Conservation (phyloP, 75 land plant genomes). For the Azolla pinnata region DNA sequence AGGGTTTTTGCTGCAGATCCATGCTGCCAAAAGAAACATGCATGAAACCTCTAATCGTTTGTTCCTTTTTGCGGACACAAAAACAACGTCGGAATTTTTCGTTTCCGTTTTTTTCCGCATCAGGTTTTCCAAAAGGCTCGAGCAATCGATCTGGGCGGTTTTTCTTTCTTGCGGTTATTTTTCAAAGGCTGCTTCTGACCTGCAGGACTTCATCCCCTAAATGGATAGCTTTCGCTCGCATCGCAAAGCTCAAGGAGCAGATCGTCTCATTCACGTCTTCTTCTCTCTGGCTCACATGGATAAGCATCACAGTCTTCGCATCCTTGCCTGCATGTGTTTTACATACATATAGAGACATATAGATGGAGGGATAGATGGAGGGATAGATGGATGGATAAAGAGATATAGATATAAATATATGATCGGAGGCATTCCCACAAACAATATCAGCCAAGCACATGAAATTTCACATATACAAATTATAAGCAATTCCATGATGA, state of each 20-base stretch:
- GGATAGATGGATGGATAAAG: too few relatives aligned
- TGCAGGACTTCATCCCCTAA: conserved; percentile 31
- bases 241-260: conserved; percentile 66
- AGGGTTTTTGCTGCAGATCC: neutral
- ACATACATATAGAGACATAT: too few relatives aligned
- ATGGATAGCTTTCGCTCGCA: conserved; percentile 50
- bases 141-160: neutral
- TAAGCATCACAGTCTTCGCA: conserved; percentile 77
- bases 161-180: neutral
- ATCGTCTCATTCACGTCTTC: conserved; percentile 64
- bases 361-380: too few relatives aligned
- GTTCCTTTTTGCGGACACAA: neutral
- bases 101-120: too few relatives aligned
- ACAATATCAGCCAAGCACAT: too few relatives aligned
- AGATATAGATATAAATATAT: too few relatives aligned
- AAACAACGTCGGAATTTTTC: too few relatives aligned
- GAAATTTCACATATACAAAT: too few relatives aligned
- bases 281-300: conserved; percentile 61
- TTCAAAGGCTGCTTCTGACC: conserved; percentile 19
- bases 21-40: neutral
- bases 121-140: neutral
- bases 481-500: too few relatives aligned
- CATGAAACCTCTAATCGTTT: neutral
- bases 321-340: conserved; percentile 60
- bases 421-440: too few relatives aligned